Conservation (phyloP, 306 rosid genomes). For the Cotoneaster glaucophyllus region DNA sequence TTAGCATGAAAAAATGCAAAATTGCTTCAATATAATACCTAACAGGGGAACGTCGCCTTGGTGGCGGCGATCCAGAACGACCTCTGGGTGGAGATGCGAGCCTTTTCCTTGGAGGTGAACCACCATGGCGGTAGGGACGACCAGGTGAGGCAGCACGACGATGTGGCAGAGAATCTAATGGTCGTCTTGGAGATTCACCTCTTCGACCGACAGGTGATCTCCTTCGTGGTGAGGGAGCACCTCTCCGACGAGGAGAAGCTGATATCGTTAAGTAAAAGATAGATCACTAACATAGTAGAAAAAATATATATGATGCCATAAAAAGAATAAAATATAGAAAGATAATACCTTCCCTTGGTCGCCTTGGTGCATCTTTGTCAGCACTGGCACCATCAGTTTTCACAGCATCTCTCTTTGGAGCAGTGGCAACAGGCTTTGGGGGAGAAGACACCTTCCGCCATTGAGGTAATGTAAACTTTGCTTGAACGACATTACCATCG, state of each 20-base stretch:
- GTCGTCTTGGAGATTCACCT: constrained; percentile 84
- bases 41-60: constrained; percentile 82
- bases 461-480: constrained; percentile 85
- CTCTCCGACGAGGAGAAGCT: constrained; percentile 83
- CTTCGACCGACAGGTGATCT: constrained; percentile 83
- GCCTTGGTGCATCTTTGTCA: constrained; percentile 80
- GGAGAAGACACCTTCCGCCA: constrained; percentile 74
- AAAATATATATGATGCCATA: neutral
- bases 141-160: constrained; percentile 66
- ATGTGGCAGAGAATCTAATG: constrained; percentile 56
- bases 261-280: constrained; percentile 19
- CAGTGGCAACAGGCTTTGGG: constrained; percentile 51
- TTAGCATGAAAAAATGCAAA: neutral
- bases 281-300: constrained; percentile 8
- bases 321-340: constrained; percentile 1
- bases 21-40: constrained; percentile 37
- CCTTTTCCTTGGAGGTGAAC: constrained; percentile 83
- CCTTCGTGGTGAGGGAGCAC: constrained; percentile 70
- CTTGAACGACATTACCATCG: constrained; percentile 84
- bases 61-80: constrained; percentile 71
- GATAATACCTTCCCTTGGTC: constrained; percentile 67
- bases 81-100: constrained; percentile 78
- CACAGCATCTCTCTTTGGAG: constrained; percentile 69
- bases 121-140: constrained; percentile 63
- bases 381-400: constrained; percentile 62